Conservation (phyloP, 352 stramenopile genomes). For the Phytophthora nicotianae region DNA sequence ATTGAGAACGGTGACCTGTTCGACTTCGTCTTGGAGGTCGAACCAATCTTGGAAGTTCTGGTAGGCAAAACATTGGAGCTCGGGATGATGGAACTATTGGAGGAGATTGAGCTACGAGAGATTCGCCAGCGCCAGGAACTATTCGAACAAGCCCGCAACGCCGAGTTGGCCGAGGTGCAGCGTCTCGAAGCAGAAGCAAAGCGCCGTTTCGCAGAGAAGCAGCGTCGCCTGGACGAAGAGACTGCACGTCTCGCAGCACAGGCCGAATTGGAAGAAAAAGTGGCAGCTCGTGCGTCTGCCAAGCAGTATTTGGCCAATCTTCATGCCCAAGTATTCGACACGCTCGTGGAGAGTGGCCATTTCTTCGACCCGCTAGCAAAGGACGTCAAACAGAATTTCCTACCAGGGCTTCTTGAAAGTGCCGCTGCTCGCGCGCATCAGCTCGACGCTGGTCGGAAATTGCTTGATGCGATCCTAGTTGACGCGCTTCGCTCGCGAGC, state of each 20-base stretch:
- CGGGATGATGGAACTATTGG: constrained; percentile 94
- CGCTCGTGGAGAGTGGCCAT: constrained; percentile 83
- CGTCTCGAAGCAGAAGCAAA: constrained; percentile 93
- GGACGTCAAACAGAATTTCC: constrained; percentile 83
- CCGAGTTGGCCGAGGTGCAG: constrained; percentile 94
- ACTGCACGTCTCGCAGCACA: constrained; percentile 69
- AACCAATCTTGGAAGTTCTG: constrained; percentile 94
- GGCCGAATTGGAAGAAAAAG: constrained; percentile 91
- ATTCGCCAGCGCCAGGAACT: constrained; percentile 91
- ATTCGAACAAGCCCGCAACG: constrained; percentile 92
- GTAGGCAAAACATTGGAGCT: constrained; percentile 95
- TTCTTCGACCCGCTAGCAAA: constrained; percentile 91
- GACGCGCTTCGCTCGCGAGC: constrained; percentile 29
- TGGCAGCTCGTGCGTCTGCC: constrained; percentile 89
- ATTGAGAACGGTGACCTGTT: constrained; percentile 94
- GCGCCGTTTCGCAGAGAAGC: constrained; percentile 91
- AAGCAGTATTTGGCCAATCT: constrained; percentile 89
- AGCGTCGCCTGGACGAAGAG: constrained; percentile 86
- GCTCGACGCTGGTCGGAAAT: constrained; percentile 32
- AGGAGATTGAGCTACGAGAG: constrained; percentile 92
- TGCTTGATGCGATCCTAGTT: constrained; percentile 34
- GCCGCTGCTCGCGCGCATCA: constrained; percentile 50
- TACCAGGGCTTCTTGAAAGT: constrained; percentile 67
- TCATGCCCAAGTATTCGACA: constrained; percentile 88
- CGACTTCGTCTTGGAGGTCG: constrained; percentile 95